Conservation (phyloP, 495 filamentous ascomycete genomes). For the Penicillium egyptiacum region DNA sequence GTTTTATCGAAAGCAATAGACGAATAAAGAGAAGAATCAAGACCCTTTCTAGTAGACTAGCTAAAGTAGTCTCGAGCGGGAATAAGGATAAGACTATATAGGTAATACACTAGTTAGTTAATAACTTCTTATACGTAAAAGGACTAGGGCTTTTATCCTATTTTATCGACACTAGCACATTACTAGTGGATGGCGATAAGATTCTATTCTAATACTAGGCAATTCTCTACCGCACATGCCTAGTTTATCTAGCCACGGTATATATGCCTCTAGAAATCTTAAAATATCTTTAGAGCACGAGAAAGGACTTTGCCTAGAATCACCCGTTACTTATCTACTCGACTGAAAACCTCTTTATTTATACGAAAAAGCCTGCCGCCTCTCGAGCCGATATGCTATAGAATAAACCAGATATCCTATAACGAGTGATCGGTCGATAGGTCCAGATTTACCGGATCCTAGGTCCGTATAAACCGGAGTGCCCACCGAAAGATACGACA, state of each 20-base stretch:
- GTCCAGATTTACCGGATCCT: constrained; percentile 1
- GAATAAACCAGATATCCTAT: constrained; percentile 3
- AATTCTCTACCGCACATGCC: constrained; percentile 13
- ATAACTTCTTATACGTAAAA: constrained; percentile 17
- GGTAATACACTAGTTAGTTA: constrained; percentile 21
- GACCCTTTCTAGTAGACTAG: constrained; percentile 17
- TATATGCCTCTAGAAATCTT: too few relatives aligned
- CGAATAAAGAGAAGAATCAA: constrained; percentile 12
- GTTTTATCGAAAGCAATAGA: constrained; percentile 14
- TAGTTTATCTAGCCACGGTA: too few relatives aligned
- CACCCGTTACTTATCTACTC: constrained; percentile 12
- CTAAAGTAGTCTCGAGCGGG: constrained; percentile 7
- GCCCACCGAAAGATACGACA: constrained; percentile 7
- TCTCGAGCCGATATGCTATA: neutral
- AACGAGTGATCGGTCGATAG: constrained; percentile 5
- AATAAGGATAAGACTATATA: constrained; percentile 8
- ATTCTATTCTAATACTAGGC: constrained; percentile 8
- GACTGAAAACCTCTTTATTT: constrained; percentile 14
- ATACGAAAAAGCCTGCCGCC: constrained; percentile 12
- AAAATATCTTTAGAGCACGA: too few relatives aligned
- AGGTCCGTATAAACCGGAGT: neutral
- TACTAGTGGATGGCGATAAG: neutral
- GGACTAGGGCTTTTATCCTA: constrained; percentile 21
- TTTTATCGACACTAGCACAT: neutral
- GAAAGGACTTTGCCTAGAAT: neutral